Evolutionary conservation across 345 rosid species (phyloP), one percentile per base, ranked within the genome.

Genomic region (Lumnitzera racemosa): DNA sequence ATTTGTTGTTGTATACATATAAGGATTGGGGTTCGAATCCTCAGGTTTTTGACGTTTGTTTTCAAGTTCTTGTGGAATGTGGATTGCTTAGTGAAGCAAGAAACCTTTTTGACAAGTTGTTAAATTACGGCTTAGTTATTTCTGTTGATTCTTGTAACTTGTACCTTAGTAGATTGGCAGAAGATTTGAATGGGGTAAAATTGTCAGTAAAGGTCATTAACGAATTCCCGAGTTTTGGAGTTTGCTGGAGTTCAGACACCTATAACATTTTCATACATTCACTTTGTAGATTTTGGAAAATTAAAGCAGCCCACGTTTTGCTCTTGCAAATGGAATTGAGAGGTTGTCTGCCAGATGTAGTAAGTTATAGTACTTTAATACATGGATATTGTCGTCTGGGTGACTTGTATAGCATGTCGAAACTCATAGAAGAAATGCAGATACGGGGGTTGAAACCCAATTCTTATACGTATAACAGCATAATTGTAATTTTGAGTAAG

Each of bases 11-110:
- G 50, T 87, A 88, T 65, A 94, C 97, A 1, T 86, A 85, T 59
- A 90, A 90, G 77, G 89, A 86, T 47, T 94, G 97, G 99, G 85
- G 99, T 60, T 86, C 96, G 27, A 81, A 90, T 76, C 87, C 95
- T 54, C 72, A 51, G 46, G 97, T 94, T 25, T 90, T 90, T 49
- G 88, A 90, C 76, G 72, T 90, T 59, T 88, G 78, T 76, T 94
- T 92, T 47, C 83, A 83, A 76, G 95, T 87, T 43, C 86, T 92
- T 10, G 86, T 80, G 63, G 95, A 86, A 63, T 77, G 61, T 36
- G 84, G 87, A 46, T 56, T 80, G 85, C 72, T 87, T 10, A 58
- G 25, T 71, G 96, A 90, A 80, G 96, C 91, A 15, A 82, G 86
- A 57, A 81, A 63, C 8, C 67, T 87, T 49, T 88, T 94, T 51